Conservation (phyloP, 352 stramenopile genomes). For the Hyaloperonospora brassicae region DNA sequence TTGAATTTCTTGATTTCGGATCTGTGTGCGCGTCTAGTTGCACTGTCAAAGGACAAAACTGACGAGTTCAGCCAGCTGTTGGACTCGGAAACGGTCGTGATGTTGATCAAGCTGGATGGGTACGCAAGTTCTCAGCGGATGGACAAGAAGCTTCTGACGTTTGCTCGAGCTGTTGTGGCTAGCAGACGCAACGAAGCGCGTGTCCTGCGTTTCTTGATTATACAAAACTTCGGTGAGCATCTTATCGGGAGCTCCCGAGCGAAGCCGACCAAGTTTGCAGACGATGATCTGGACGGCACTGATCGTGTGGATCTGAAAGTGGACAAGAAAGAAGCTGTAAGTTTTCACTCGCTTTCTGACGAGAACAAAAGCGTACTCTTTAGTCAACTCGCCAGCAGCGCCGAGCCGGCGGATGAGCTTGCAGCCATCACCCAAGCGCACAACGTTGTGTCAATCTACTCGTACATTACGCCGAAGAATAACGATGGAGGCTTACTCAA, state of each 20-base stretch:
- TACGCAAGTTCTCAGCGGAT: constrained; percentile 60
- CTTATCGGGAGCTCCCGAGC: constrained; percentile 40
- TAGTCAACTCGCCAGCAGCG: constrained; percentile 32
- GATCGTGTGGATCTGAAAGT: constrained; percentile 58
- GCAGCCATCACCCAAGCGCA: constrained; percentile 46
- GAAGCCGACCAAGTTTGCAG: constrained; percentile 26
- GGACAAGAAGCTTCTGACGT: constrained; percentile 39
- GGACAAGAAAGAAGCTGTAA: constrained; percentile 27
- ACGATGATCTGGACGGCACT: constrained; percentile 38
- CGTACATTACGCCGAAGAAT: constrained; percentile 21
- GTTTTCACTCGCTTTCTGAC: constrained; percentile 40
- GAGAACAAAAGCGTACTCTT: constrained; percentile 43
- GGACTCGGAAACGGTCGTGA: constrained; percentile 34
- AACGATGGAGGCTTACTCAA: constrained; percentile 8
- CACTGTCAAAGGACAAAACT: constrained; percentile 35
- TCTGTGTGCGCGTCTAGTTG: constrained; percentile 54
- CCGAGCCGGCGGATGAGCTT: constrained; percentile 39
- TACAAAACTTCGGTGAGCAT: constrained; percentile 75
- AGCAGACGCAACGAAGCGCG: constrained; percentile 28
- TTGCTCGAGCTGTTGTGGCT: constrained; percentile 32
- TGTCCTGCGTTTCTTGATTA: constrained; percentile 55
- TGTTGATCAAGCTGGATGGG: constrained; percentile 45
- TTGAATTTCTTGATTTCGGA: constrained; percentile 77
- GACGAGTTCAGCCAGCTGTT: constrained; percentile 35
- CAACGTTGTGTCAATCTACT: constrained; percentile 56